These are phyloP conservation scores for Pythium rishiriense DNA, from an alignment of 352 stramenopile species.

Conservation along the genomic window DNA sequence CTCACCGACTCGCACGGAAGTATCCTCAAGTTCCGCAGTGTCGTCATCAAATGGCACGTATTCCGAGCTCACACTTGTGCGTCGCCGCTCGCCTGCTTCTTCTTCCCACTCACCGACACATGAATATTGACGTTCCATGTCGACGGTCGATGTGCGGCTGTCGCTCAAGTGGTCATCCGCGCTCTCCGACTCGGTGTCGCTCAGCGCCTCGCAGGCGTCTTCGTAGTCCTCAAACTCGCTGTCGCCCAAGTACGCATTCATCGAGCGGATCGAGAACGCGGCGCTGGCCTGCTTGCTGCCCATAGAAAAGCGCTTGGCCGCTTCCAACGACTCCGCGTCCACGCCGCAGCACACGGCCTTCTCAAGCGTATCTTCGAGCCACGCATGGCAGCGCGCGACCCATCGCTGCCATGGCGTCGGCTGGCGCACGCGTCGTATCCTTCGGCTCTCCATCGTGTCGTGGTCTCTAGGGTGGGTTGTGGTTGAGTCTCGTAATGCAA, in stretches of 20 bases:
- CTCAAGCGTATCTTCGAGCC: slow-evolving; percentile 27
- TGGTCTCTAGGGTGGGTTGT: slow-evolving; percentile 8
- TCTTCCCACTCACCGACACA: slow-evolving; percentile 6
- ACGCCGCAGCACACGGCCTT: slow-evolving; percentile 26
- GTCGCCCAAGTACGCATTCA: slow-evolving; percentile 16
- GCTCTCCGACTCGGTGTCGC: slow-evolving; percentile 31
- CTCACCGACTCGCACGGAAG: too few species aligned
- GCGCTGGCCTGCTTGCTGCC: slow-evolving; percentile 18
- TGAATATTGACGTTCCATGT: slow-evolving; percentile 19
- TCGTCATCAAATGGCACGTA: slow-evolving; percentile 30
- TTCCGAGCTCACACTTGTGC: slow-evolving; percentile 16
- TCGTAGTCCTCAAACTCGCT: slow-evolving; percentile 16
- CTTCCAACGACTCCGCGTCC: slow-evolving; percentile 7
- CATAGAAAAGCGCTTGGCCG: slow-evolving; percentile 8
- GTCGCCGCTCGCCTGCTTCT: background rate
- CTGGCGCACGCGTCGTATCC: slow-evolving; percentile 26
- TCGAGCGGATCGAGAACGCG: slow-evolving; percentile 24
- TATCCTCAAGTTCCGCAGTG: too few species aligned
- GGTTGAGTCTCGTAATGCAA: background rate
- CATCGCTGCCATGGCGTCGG: slow-evolving; percentile 21
- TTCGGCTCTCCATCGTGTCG: slow-evolving; percentile 16
- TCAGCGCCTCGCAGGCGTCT: slow-evolving; percentile 5
- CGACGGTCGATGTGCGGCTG: slow-evolving; percentile 1
- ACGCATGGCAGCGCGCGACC: slow-evolving; percentile 20
- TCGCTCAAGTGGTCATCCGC: slow-evolving; percentile 5